Evolutionary conservation across 805 yeast species (phyloP), one percentile per base, ranked within the genome.

Genomic region (Nakazawaea ishiwadae): DNA sequence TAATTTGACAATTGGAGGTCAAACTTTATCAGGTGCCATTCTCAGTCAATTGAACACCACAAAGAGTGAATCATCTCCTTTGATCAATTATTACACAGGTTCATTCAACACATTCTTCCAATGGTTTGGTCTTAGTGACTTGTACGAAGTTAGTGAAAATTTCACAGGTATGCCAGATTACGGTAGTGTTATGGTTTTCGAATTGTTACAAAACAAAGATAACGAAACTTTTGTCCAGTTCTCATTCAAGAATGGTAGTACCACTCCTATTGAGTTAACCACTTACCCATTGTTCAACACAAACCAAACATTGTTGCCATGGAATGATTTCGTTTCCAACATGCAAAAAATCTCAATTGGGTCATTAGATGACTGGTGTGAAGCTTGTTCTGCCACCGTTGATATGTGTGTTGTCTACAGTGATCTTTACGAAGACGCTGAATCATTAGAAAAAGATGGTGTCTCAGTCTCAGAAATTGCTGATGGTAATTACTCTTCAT

Each of bases 141-240:
- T 71, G 44, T 53, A 61, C 47, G 33, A 50, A 20, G 54, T 53
- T n/a, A 54, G 60, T 24, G 62, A 54, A 41, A 51, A 60, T 39
- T 72, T 71, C 56, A 66, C 69, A 12, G 73, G 73, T 17, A 62
- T 71, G 63, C 73, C 75, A 44, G 62, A 64, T 34, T 72, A 71
- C 49, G 76, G 73, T 32, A 52, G 73, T 11, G 59, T 71, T 3
- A 53, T 62, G 31, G 73, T 69, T n/a, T 69, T 67, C 54, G 77
- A 72, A 40, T 53, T 72, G 23, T 48, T 66, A 35, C 35, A 54
- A 28, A 56, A 62, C 43, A 40, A 44, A 19, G 45, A 53, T 26
- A 53, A 56, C 45, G 51, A 52, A n/a, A n/a, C n/a, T 49, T 65
- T 47, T 43, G 73, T 72, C 16, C 66, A 68, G 49, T 70, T 71